Conservation (phyloP, 768 basidiomycete species). For the Hysterangium stoloniferum region DNA sequence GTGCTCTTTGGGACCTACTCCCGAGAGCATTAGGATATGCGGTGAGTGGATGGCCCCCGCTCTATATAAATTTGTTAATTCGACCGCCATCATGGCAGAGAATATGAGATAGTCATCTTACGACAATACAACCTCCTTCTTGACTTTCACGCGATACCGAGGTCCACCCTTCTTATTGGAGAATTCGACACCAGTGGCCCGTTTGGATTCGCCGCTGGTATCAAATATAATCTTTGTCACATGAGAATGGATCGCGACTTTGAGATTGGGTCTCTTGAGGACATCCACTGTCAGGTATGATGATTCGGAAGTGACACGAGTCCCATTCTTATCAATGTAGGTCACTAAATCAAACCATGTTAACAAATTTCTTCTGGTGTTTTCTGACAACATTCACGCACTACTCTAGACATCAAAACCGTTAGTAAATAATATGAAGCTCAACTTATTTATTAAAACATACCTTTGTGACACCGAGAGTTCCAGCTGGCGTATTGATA, state of each 20-base stretch:
- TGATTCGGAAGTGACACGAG: constrained; percentile 54
- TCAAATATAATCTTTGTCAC: constrained; percentile 53
- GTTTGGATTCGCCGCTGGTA: constrained; percentile 22
- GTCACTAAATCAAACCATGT: constrained; percentile 41
- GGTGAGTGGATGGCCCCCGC: constrained; percentile 60
- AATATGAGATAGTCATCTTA: constrained; percentile 28
- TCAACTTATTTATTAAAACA: constrained; percentile 15
- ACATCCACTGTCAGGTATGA: constrained; percentile 63
- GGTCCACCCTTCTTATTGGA: constrained; percentile 29
- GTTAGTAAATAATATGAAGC: neutral
- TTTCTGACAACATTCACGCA: no score
- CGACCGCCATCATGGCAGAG: no score
- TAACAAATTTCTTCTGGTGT: neutral
- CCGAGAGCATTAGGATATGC: constrained; percentile 59
- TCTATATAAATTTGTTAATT: no score
- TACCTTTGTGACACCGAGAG: constrained; percentile 56
- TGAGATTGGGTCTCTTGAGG: constrained; percentile 56
- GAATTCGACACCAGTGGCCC: constrained; percentile 59
- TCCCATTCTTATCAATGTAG: constrained; percentile 44
- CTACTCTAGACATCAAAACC: neutral
- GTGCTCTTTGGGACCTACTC: constrained; percentile 17
- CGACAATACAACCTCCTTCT: constrained; percentile 57
- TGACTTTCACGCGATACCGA: constrained; percentile 39
- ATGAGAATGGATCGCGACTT: constrained; percentile 45
- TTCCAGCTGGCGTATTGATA: constrained; percentile 49